Conservation (phyloP, 2,329 filamentous ascomycete genomes). For the Lasiodiplodia theobromae region DNA sequence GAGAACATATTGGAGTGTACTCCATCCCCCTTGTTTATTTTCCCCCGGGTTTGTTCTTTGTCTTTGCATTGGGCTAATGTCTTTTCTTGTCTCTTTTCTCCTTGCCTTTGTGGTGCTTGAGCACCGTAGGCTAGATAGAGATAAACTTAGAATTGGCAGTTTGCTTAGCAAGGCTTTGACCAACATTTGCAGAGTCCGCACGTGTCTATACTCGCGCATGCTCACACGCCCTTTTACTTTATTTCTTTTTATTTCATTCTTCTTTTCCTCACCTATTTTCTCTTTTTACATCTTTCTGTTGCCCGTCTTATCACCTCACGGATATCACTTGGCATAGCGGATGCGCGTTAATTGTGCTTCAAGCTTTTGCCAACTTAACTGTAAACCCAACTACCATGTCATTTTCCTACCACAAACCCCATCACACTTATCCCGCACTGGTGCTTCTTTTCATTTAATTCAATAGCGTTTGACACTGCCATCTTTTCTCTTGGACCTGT, state of each 20-base stretch:
- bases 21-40: constrained; percentile 7
- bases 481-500: neutral
- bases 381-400: neutral
- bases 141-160: constrained; percentile 23
- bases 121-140: constrained; percentile 18
- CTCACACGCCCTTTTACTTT: neutral
- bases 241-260: neutral
- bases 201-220: neutral
- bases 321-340: constrained; percentile 18
- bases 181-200: neutral
- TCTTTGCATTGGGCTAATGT: constrained; percentile 24
- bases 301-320: neutral
- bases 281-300: neutral
- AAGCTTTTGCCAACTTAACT: neutral
- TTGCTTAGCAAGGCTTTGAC: neutral
- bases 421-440: neutral
- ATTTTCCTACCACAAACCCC: neutral
- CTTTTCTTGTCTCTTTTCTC: neutral
- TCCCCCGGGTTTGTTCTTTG: neutral
- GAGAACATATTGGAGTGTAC: neutral
- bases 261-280: neutral
- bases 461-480: neutral
- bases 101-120: neutral
- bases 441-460: constrained; percentile 11
- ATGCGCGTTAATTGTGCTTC: constrained; percentile 14